Evolutionary conservation across 352 stramenopile species (phyloP), one percentile per base, ranked within the genome.

Genomic region (Phytophthora sp.): DNA sequence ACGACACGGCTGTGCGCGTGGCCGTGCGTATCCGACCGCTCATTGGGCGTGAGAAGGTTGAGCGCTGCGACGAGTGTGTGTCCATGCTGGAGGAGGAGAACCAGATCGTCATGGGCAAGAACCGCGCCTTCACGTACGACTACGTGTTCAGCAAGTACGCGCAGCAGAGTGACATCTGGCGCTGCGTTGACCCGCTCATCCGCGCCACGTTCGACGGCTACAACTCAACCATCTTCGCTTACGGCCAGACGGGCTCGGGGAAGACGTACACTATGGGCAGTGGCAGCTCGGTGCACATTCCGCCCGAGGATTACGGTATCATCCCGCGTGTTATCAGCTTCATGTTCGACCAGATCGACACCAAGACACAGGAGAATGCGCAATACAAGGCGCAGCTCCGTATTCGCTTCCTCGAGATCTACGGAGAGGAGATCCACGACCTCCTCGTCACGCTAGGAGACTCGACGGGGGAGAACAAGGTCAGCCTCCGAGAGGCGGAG

Each of bases 401-500:
- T 33, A 79, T 95, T 42, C 79, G 84, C 18, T 99, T 98, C 72
- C 69, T 97, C 1, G 93, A 98, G 72, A 90, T 98, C 50, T 98
- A 98, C 62, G 81, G 88, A 59, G 93, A 98, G 63, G 87, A 97
- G 53, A 95, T 98, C 41, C 82, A 75, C 29, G 93, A 98, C 56
- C 71, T 98, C 52, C 80, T 98, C 20, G 87, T 91, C 18, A 86
- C 86, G n/a, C 74, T 94, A 16, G 76, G 72, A 3, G 79, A 88
- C 27, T 77, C 80, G 0, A 79, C 75, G 7, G 72, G 74, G 0
- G 74, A 82, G 35, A 84, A 58, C 84, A 94, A 91, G 50, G 83
- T 94, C 16, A 84, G 82, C 23, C 84, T 98, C 56, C 85, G 93
- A 8, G 94, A 98, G 63, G 83, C 74, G 2, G 86, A 92, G 21